phyloP scores from a whole-genome alignment of 2,329 filamentous ascomycete genomes.

The Ophiostoma perfectum region DNA sequence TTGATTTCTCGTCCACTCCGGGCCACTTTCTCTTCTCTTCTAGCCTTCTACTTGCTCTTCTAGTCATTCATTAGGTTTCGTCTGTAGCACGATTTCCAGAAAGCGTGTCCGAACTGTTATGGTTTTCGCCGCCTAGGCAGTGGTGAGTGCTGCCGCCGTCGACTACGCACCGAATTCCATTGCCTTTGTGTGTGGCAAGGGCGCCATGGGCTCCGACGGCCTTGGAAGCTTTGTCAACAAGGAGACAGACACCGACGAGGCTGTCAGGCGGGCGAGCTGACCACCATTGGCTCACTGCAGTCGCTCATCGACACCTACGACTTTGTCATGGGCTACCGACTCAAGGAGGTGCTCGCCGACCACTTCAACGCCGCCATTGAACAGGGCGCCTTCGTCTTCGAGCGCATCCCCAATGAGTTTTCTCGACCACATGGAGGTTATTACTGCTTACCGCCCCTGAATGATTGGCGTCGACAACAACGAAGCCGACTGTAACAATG shows the following conservation, averaged over 20 bases:
- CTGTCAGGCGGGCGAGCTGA: neutral
- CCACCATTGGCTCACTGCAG: neutral
- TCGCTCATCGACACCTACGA: neutral
- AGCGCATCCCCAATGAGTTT: neutral
- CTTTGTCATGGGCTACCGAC: neutral
- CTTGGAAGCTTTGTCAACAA: neutral
- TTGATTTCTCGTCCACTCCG: no score
- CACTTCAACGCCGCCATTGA: neutral
- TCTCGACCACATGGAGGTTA: neutral
- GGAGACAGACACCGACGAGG: neutral
- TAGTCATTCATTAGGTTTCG: no score
- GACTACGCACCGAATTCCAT: no score
- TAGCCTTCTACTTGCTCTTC: no score
- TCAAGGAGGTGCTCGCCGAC: neutral
- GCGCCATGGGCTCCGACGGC: no score
- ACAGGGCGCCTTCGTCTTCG: neutral
- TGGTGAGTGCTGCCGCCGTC: no score
- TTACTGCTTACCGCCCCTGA: neutral
- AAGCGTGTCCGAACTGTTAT: no score
- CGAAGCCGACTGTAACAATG: neutral
- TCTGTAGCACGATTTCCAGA: no score
- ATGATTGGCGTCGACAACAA: neutral
- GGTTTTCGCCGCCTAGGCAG: no score
- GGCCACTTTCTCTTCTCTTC: no score
- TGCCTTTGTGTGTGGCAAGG: no score